Evolutionary conservation across 495 filamentous ascomycete species (phyloP).

Genomic region (Elaphomyces granulatus): DNA sequence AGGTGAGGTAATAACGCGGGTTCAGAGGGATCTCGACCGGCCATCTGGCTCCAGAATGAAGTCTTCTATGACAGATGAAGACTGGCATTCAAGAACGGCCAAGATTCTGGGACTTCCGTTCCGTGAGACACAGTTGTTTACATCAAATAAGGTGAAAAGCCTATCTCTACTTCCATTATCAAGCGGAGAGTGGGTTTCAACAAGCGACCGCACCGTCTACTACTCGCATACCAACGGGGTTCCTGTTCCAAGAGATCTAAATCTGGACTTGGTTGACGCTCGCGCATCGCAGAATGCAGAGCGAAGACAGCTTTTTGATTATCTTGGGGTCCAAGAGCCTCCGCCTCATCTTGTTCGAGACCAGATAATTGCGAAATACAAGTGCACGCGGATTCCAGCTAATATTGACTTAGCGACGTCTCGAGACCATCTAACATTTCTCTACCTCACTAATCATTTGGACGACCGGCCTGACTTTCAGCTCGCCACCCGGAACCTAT

Average conservation of each 20-base stretch:
- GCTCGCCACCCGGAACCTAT: too few species aligned
- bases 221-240: slow-evolving; percentile 9
- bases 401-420: too few species aligned
- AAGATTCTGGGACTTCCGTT: slow-evolving; percentile 6
- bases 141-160: neutral
- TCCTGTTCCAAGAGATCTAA: slow-evolving; percentile 13
- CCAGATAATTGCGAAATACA: slow-evolving; percentile 4
- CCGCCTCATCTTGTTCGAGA: slow-evolving; percentile 2
- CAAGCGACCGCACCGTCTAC: slow-evolving; percentile 6
- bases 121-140: too few species aligned
- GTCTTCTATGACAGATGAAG: slow-evolving; percentile 4
- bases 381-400: slow-evolving; percentile 1
- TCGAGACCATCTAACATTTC: slow-evolving; percentile 14
- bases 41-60: slow-evolving; percentile 1
- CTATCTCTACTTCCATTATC: slow-evolving; percentile 7
- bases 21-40: slow-evolving; percentile 7
- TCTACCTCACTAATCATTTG: slow-evolving; percentile 16
- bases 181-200: slow-evolving; percentile 7
- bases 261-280: slow-evolving; percentile 7
- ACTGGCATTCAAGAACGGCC: slow-evolving; percentile 13
- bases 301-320: slow-evolving; percentile 13
- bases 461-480: neutral
- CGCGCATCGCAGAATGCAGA: slow-evolving; percentile 5
- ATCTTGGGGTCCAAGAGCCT: slow-evolving; percentile 11
- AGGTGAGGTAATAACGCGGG: slow-evolving; percentile 2